Conservation (phyloP, 228 moss, liverwort and hornwort species). For the Sphagnum fallax region DNA sequence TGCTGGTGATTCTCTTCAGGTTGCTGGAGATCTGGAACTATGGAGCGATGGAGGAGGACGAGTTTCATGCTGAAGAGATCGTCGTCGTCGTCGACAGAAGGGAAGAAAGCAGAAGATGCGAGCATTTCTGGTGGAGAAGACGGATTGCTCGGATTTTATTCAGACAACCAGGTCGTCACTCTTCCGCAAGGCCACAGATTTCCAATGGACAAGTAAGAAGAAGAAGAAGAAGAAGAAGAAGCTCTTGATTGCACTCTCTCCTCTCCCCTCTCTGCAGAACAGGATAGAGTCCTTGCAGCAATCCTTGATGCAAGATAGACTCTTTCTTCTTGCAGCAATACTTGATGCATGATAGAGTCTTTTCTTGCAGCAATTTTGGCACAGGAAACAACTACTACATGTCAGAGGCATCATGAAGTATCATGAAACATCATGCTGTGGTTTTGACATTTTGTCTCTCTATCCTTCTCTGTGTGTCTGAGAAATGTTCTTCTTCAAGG, state of each 20-base stretch:
- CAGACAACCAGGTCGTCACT: constrained; percentile 70
- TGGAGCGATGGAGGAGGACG: too few species aligned
- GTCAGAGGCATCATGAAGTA: too few species aligned
- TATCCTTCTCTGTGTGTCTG: neutral
- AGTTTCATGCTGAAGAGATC: too few species aligned
- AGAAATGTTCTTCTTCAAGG: neutral
- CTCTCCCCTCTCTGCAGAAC: neutral
- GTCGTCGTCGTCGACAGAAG: too few species aligned
- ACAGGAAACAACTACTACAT: neutral
- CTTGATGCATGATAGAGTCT: neutral
- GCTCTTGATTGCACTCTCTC: neutral
- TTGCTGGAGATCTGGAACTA: too few species aligned
- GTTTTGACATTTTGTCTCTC: too few species aligned
- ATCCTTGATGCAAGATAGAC: neutral
- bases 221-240: too few species aligned
- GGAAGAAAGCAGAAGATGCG: too few species aligned
- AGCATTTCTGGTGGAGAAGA: constrained; percentile 2
- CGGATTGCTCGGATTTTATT: constrained; percentile 67
- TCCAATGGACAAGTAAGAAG: constrained; percentile 73
- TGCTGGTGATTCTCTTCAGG: too few species aligned
- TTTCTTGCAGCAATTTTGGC: neutral
- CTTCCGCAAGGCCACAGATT: constrained; percentile 82
- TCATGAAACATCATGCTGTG: too few species aligned
- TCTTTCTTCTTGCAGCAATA: neutral
- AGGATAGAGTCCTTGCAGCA: neutral